Evolutionary conservation across 2,329 filamentous ascomycete genomes (phyloP).

Genomic region (Aspergillus sp.): DNA sequence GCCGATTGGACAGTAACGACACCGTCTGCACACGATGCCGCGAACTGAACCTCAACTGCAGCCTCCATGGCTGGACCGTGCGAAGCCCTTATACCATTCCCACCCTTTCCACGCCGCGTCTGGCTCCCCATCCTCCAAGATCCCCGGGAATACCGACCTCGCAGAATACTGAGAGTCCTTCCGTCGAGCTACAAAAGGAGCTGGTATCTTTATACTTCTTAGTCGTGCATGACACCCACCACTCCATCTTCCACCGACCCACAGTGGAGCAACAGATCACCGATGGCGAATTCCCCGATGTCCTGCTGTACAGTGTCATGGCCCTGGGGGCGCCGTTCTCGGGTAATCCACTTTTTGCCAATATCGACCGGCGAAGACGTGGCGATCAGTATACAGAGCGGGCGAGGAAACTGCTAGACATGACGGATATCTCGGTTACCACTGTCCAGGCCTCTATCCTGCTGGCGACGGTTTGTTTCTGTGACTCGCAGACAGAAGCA

Average conservation of each 20-base stretch:
- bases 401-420: conserved; percentile 24
- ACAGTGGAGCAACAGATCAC: background rate
- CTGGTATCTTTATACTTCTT: background rate
- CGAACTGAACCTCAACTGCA: background rate
- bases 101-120: too few relatives aligned
- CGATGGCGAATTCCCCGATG: background rate
- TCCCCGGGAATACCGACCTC: too few relatives aligned
- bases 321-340: background rate
- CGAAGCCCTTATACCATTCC: background rate
- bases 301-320: background rate
- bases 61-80: background rate
- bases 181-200: background rate
- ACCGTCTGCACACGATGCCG: background rate
- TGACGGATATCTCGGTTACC: conserved; percentile 37
- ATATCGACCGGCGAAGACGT: background rate
- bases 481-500: conserved; percentile 28
- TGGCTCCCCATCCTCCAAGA: too few relatives aligned
- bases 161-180: too few relatives aligned
- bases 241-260: background rate
- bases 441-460: conserved; percentile 45
- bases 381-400: background rate
- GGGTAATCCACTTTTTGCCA: background rate
- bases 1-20: background rate
- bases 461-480: conserved; percentile 38
- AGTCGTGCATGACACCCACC: background rate